Base-by-base conservation (phyloP, 768 basidiomycete genomes). In the Lentinula lateritia region DNA sequence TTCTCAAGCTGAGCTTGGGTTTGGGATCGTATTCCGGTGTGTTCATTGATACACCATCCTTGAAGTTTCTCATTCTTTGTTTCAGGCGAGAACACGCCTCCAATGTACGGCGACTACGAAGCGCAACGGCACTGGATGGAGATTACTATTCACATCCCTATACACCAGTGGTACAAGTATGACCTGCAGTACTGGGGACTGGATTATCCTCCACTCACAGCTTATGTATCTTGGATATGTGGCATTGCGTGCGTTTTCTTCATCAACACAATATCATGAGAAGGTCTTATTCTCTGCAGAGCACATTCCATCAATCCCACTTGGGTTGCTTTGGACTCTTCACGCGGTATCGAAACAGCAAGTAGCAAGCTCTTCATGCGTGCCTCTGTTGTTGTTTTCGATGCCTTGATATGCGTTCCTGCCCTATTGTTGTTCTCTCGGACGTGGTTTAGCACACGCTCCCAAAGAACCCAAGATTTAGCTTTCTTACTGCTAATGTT, bases 61-160 rank as follows among this genome's bases (percentile, higher is more conserved):
- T 39, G 52, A 18, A 35, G 50, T 65, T 48, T 59, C 36, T 7
- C 7, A 52, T n/a, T 36, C 45, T 45, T 38, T 39, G 60, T 23
- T 64, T 36, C 63, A 92, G 93, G 93, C 6, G 71, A 83, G 64
- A 78, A 71, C 35, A 83, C 84, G 2, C 90, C 93, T 0, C 93
- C 92, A 0, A 88, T 94, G 86, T 92, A 82, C 65, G 94, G 94
- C 3, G 94, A 96, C 73, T 96, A 92, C 66, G 94, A 96, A 71
- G 94, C 94, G 0, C 94, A 95, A 68, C 78, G 94, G 58, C 94
- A 95, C 73, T 96, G 94, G 94, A 92, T 96, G 91, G 94, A 95
- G 67, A 70, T 96, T 42, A 93, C 92, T 2, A 72, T 87, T 28
- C 89, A 95, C 69, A 76, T 93, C 0, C 91, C 94, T 0, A 67